Evolutionary conservation across 148 eudicot species (phyloP).

Genomic region (Hydrangea macrophylla): DNA sequence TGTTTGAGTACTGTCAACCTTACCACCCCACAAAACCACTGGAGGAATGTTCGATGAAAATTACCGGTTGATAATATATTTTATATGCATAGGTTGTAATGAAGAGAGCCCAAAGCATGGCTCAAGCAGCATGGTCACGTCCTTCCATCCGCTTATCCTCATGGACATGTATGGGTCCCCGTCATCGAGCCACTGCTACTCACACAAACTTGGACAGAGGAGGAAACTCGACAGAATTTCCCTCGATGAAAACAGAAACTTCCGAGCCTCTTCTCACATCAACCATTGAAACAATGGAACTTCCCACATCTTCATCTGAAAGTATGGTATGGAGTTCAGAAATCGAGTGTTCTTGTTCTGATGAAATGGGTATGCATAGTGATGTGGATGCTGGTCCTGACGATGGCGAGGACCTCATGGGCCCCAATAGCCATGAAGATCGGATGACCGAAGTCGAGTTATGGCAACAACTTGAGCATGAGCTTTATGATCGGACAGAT

Average conservation of each 20-base stretch:
- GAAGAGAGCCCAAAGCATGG: constrained; percentile 99
- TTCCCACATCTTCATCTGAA: constrained; percentile 49
- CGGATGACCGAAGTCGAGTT: constrained; percentile 76
- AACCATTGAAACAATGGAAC: constrained; percentile 24
- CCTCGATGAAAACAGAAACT: constrained; percentile 25
- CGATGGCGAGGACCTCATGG: constrained; percentile 45
- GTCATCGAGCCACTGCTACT: constrained; percentile 44
- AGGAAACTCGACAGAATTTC: constrained; percentile 37
- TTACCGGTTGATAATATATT: not conserved
- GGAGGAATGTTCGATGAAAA: not conserved
- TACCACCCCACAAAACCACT: too few relatives aligned
- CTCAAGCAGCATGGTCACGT: constrained; percentile 82
- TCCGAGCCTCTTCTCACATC: constrained; percentile 41
- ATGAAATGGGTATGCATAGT: constrained; percentile 23
- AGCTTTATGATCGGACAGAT: constrained; percentile 62
- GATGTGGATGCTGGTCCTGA: constrained; percentile 41
- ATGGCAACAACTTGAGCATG: constrained; percentile 90
- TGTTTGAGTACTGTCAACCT: too few relatives aligned
- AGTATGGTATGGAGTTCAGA: constrained; percentile 39
- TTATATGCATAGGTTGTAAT: constrained; percentile 67
- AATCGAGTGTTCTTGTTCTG: constrained; percentile 21
- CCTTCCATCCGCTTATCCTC: constrained; percentile 58
- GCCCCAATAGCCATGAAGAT: constrained; percentile 47
- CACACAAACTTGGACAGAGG: constrained; percentile 25
- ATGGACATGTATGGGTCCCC: constrained; percentile 98